Evolutionary conservation across 371 early-diverging fungal genomes (phyloP).

Genomic region (Fennellomyces sp.): DNA sequence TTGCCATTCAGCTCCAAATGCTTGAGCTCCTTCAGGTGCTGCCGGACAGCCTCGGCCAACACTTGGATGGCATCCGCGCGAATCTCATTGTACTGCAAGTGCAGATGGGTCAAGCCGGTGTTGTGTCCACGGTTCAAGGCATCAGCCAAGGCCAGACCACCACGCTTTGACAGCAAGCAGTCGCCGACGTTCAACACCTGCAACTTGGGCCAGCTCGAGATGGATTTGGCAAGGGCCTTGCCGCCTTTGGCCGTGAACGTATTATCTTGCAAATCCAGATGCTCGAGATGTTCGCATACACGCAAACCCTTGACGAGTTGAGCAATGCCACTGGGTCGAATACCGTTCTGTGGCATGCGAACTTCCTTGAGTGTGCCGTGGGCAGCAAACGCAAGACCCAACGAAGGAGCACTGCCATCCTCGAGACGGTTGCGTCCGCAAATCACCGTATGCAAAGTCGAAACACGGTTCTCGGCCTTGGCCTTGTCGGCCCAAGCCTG

Average conservation of each 20-base stretch:
- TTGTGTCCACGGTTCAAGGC: slow-evolving; percentile 63
- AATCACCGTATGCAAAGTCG: slow-evolving; percentile 79
- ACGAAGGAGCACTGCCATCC: slow-evolving; percentile 72
- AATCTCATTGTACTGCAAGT: slow-evolving; percentile 91
- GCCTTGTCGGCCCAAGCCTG: slow-evolving; percentile 73
- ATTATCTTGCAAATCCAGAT: slow-evolving; percentile 95
- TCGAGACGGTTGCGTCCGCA: slow-evolving; percentile 96
- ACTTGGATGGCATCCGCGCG: slow-evolving; percentile 68
- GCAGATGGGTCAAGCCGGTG: slow-evolving; percentile 66
- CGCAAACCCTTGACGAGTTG: slow-evolving; percentile 73
- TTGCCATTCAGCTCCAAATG: slow-evolving; percentile 93
- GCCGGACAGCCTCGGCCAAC: slow-evolving; percentile 68
- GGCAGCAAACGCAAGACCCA: slow-evolving; percentile 84
- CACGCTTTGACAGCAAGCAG: slow-evolving; percentile 82
- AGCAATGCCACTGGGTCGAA: slow-evolving; percentile 90
- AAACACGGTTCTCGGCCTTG: slow-evolving; percentile 60
- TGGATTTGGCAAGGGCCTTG: slow-evolving; percentile 75
- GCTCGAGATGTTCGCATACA: slow-evolving; percentile 68
- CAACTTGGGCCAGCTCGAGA: slow-evolving; percentile 81
- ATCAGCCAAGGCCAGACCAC: slow-evolving; percentile 65
- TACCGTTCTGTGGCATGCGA: slow-evolving; percentile 97
- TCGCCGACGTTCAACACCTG: slow-evolving; percentile 87
- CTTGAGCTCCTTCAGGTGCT: slow-evolving; percentile 61
- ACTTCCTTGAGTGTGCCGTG: slow-evolving; percentile 79
- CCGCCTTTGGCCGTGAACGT: slow-evolving; percentile 90